Evolutionary conservation across 805 yeast genomes (phyloP).

Genomic region (Lipomyces kockii): DNA sequence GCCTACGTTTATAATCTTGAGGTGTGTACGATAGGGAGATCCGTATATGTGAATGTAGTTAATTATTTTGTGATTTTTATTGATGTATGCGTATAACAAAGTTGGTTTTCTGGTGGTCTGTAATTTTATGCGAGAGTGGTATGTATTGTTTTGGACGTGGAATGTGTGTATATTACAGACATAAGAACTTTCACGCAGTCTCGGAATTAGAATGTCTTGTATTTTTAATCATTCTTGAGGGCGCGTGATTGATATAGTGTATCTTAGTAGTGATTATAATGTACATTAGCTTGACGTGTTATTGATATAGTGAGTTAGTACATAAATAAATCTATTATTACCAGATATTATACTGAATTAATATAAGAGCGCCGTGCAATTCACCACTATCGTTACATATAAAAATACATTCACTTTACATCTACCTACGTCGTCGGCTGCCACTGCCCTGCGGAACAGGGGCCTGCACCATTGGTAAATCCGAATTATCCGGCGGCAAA

Average conservation of each 20-base stretch:
- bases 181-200: neutral
- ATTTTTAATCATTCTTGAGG: neutral
- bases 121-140: neutral
- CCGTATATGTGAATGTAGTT: neutral
- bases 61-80: slow-evolving; percentile 1
- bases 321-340: neutral
- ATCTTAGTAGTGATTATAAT: neutral
- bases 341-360: neutral
- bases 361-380: neutral
- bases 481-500: slow-evolving; percentile 31
- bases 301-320: neutral
- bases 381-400: neutral
- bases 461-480: slow-evolving; percentile 13
- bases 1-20: neutral
- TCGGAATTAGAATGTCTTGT: neutral
- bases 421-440: slow-evolving; percentile 3
- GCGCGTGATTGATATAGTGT: neutral
- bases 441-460: neutral
- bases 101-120: slow-evolving; percentile 2
- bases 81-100: no score
- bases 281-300: neutral
- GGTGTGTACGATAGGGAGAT: slow-evolving; percentile 20
- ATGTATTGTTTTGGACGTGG: neutral
- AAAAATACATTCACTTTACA: neutral
- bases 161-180: neutral